Conservation (phyloP, 179 eudicot species). For the Silene vulgaris region DNA sequence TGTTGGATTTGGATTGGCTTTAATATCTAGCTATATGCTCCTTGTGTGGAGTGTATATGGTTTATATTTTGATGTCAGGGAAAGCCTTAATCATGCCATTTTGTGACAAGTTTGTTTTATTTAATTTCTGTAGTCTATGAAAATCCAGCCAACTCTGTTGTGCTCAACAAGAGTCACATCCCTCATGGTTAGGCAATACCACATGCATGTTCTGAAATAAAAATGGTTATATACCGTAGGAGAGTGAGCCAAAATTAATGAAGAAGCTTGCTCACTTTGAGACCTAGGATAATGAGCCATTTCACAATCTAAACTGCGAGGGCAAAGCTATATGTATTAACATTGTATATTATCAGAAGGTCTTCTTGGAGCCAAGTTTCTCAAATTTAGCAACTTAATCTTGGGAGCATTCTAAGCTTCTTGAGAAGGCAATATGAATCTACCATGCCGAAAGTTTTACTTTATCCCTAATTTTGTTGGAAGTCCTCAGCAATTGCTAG, state of each 20-base stretch:
- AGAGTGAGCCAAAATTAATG: not conserved
- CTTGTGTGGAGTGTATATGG: no score
- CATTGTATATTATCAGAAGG: not conserved
- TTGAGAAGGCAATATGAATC: not conserved
- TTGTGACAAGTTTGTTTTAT: no score
- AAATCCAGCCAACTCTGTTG: no score
- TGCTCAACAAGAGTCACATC: no score
- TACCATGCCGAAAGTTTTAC: not conserved
- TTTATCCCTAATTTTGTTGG: not conserved
- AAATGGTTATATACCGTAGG: not conserved
- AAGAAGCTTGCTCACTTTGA: not conserved
- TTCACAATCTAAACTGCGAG: not conserved
- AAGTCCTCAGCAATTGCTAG: not conserved
- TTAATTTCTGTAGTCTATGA: no score
- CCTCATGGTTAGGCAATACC: no score
- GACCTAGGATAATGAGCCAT: not conserved
- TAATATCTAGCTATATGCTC: no score
- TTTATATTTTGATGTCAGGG: no score
- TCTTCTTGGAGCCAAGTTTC: not conserved
- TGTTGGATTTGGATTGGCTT: no score
- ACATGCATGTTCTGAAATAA: no score
- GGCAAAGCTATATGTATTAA: not conserved
- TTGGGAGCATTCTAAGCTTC: not conserved
- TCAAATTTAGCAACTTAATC: not conserved
- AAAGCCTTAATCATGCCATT: no score